Evolutionary conservation across 169 alveolate species (phyloP), one percentile per base, ranked within the genome.

Genomic region (Besnoitia besnoiti): DNA sequence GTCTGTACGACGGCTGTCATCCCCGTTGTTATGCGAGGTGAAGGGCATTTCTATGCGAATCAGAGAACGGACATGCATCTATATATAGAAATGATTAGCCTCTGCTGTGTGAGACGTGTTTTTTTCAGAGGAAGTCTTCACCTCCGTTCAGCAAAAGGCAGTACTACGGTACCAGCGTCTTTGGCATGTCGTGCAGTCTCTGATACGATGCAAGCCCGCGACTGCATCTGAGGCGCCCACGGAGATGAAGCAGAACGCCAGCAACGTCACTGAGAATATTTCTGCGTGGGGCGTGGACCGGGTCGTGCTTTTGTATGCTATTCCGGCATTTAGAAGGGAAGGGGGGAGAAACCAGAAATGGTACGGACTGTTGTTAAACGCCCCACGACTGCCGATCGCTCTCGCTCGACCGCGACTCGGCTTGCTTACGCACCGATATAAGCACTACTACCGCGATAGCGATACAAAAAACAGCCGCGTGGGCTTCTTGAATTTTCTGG

Each of bases 301-400:
- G 37, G 35, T 21, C 37, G 87, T 77, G 0, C 35, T 77, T 39
- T 16, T 46, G 61, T 77, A 77, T 35, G 87, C 87, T 30, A 77
- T 77, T 40, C 87, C 87, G n/a, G 50, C 87, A 30, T 77, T 77
- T 35, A 40, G 59, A 40, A 77, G 87, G 59, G 50, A 42, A 30
- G 87, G 87, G 37, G 87, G 59, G n/a, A 39, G 87, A 37, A 77
- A 77, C 59, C 27, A 59, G 19, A 77, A 77, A 35, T 77, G 87
- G 87, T 77, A 35, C 33, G 87, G 50, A 42, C 3, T 62, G 33
- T 62, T 33, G 61, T 1, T 50, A 24, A 14, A 50, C 61, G 10
- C 61, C 61, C 61, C 8, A 14, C 61, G 10, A 24, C 2, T 50
- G 10, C 21, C n/a, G n/a, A n/a, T n/a, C n/a, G n/a, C n/a, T n/a